Evolutionary conservation across 495 filamentous ascomycete species (phyloP), one percentile per base, ranked within the genome.

Genomic region (Trichoderma asperelloides): DNA sequence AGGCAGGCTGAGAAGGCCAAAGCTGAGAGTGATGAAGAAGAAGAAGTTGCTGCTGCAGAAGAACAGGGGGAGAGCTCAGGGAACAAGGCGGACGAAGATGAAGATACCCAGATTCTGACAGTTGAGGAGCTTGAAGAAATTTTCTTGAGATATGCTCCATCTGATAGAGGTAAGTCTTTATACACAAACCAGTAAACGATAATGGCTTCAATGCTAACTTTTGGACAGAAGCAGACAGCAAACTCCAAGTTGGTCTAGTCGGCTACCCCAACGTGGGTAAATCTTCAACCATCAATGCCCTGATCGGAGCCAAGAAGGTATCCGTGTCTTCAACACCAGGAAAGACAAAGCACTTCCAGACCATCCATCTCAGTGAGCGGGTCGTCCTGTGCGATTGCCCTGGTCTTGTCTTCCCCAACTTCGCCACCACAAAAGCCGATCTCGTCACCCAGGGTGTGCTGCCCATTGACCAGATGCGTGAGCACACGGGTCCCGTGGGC

Each of bases 281-380:
- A 78, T 98, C 96, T 8, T 96, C 92, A 49, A 99, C 96, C 9
- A 98, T 99, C 82, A 99, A 99, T 79, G 94, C 96, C 15, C 86
- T 99, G 49, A 91, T 97, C 67, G 96, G 96, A 64, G 89, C 96
- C 66, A 98, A 97, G 84, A 98, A 98, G 79, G 96, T 99, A 5
- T 97, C 94, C 2, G 96, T 99, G 49, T 98, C 96, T 47, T 88
- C 94, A 33, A 99, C 96, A 2, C 96, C 96, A 7, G 96, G 96
- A 67, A 99, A 98, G 78, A 99, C 96, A 12, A 99, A 99, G 80
- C 96, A 99, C 73, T 99, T 99, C 80, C 96, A 99, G 76, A 99
- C 96, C 21, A 92, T 99, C 70, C 94, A 96, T 75, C 84, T 98
- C 62, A 93, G 90, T 69, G 88, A 93, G 18, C 84, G 87, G 69